Percentiles rank a stretch among this genome's conserved stretches.
Evolutionary conservation across 345 rosid species (phyloP).

Genomic region (Gossypium ekmanianum): DNA sequence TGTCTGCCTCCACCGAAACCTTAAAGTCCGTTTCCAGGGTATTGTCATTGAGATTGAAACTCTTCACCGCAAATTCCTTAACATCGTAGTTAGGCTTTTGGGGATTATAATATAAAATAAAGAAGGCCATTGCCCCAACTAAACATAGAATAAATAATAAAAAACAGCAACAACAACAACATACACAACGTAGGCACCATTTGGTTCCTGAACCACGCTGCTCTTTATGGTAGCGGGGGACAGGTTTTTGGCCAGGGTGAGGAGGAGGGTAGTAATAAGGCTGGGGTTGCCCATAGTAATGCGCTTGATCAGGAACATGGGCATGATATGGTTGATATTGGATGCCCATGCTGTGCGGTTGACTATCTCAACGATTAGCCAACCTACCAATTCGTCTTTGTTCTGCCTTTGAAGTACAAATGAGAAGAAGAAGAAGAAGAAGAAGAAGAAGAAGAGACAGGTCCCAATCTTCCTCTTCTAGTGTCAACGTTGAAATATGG

Average conservation of each 20-base stretch:
- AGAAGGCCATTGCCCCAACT: background rate
- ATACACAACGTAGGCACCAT: constrained; percentile 35
- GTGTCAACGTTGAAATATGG: background rate
- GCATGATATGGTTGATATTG: background rate
- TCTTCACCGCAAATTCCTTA: constrained; percentile 25
- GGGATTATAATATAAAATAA: constrained; percentile 28
- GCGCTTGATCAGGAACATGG: background rate
- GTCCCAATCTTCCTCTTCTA: background rate
- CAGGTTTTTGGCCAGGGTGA: too few relatives aligned
- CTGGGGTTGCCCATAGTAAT: background rate
- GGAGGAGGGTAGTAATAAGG: background rate
- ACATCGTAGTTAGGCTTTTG: constrained; percentile 37
- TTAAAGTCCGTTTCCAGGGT: constrained; percentile 34
- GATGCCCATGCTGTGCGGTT: constrained; percentile 20
- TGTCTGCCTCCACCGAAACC: constrained; percentile 40
- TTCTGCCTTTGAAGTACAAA: background rate
- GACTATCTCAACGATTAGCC: constrained; percentile 19
- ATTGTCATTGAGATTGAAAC: constrained; percentile 25
- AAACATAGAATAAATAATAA: constrained; percentile 19
- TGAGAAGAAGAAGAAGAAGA: background rate
- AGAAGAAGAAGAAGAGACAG: background rate
- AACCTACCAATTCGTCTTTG: background rate
- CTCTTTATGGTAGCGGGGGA: background rate
- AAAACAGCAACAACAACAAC: constrained; percentile 47
- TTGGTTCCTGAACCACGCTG: background rate